Conservation (phyloP, 306 rosid genomes). For the Castanea mollissima region DNA sequence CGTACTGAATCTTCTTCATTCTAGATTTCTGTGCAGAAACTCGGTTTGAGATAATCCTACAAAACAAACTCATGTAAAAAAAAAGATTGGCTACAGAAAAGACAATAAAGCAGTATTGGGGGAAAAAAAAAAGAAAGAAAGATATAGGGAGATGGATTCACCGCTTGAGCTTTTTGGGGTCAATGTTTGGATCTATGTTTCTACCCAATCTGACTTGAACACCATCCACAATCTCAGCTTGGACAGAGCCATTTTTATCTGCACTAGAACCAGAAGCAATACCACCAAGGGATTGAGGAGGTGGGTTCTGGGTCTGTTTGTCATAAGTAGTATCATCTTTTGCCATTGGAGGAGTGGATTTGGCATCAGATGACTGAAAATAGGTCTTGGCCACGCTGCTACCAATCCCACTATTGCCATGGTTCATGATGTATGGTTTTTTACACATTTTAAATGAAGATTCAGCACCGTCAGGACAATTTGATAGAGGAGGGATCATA, state of each 20-base stretch:
- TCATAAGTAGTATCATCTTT: not conserved
- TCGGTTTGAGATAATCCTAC: conserved; percentile 25
- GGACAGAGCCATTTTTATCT: not conserved
- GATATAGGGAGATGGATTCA: not conserved
- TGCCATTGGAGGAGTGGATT: not conserved
- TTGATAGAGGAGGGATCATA: conserved; percentile 7
- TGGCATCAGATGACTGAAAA: not conserved
- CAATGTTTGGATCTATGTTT: conserved; percentile 5
- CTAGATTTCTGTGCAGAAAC: conserved; percentile 26
- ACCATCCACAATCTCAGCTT: not conserved
- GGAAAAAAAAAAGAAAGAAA: not conserved
- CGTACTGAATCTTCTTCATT: conserved; percentile 29
- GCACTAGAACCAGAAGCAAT: not conserved
- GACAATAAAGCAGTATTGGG: not conserved
- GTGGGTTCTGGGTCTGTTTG: not conserved
- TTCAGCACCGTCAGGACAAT: not conserved
- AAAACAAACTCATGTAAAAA: not conserved
- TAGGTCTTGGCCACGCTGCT: not conserved
- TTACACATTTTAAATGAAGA: conserved; percentile 9
- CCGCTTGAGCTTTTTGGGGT: conserved; percentile 33
- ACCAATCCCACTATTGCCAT: not conserved
- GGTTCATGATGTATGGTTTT: not conserved
- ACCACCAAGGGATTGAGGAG: not conserved
- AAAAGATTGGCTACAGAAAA: not conserved
- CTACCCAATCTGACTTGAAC: not conserved